phyloP scores from a whole-genome alignment of 805 yeast genomes.

The Scheffersomyces lignosus region DNA sequence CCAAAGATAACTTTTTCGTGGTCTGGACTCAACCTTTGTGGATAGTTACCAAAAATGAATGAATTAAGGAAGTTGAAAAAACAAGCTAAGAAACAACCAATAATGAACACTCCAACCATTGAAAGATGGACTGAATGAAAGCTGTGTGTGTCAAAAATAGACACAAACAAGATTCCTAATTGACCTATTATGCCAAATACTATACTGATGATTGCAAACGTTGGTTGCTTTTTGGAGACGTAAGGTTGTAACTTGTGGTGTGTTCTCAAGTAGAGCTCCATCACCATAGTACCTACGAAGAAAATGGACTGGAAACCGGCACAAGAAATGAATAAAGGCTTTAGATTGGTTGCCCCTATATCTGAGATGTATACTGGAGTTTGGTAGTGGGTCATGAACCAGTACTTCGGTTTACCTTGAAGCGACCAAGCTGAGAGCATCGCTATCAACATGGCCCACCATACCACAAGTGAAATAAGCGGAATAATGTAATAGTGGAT shows the following conservation, averaged over 20 bases:
- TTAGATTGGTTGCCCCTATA: constrained; percentile 82
- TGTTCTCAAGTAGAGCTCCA: constrained; percentile 64
- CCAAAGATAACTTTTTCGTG: constrained; percentile 43
- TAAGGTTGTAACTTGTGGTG: constrained; percentile 51
- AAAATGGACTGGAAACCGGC: constrained; percentile 76
- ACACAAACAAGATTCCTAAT: constrained; percentile 69
- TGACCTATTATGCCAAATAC: constrained; percentile 59
- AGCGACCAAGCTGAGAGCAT: constrained; percentile 75
- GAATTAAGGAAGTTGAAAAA: constrained; percentile 36
- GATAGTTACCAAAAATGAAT: constrained; percentile 39
- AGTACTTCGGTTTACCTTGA: constrained; percentile 75
- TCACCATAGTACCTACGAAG: constrained; percentile 59
- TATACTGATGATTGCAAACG: constrained; percentile 41
- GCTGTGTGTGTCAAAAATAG: constrained; percentile 66
- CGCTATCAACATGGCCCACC: constrained; percentile 93
- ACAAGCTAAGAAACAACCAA: constrained; percentile 56
- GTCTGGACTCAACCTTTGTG: constrained; percentile 35
- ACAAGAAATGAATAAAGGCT: constrained; percentile 81
- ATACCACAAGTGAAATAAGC: constrained; percentile 59
- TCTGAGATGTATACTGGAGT: constrained; percentile 75
- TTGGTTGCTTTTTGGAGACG: constrained; percentile 42
- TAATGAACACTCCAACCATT: constrained; percentile 75
- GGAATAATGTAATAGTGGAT: constrained; percentile 61
- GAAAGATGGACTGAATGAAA: constrained; percentile 61
- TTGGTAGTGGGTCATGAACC: constrained; percentile 47